Evolutionary conservation across 2,329 filamentous ascomycete genomes (phyloP).

Genomic region (Arthroderma uncinatum): DNA sequence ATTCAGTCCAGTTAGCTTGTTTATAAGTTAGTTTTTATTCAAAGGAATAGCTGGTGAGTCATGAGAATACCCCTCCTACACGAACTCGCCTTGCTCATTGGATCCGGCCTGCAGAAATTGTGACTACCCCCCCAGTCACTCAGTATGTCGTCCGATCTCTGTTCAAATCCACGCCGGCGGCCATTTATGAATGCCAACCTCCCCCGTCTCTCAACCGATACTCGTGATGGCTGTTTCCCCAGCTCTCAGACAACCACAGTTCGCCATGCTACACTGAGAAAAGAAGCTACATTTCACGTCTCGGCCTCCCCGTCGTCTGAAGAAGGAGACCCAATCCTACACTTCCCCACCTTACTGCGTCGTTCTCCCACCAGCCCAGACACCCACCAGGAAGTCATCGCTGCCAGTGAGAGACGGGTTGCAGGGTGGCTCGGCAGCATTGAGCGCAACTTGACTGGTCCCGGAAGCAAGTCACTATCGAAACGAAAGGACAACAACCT

Average conservation of each 20-base stretch:
- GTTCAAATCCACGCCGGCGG: slow-evolving; percentile 25
- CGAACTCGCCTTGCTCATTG: slow-evolving; percentile 6
- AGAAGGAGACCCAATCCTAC: slow-evolving; percentile 33
- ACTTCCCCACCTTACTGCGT: slow-evolving; percentile 43
- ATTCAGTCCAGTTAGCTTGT: background rate
- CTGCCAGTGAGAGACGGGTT: slow-evolving; percentile 57
- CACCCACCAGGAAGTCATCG: slow-evolving; percentile 57
- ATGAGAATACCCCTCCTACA: background rate
- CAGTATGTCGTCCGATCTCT: slow-evolving; percentile 23
- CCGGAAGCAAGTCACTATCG: slow-evolving; percentile 27
- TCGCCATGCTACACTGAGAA: slow-evolving; percentile 49
- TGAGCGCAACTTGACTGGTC: slow-evolving; percentile 48
- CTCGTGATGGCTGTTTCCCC: slow-evolving; percentile 13
- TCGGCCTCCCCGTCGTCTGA: slow-evolving; percentile 30
- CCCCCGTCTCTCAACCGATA: slow-evolving; percentile 21
- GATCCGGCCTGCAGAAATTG: slow-evolving; percentile 6
- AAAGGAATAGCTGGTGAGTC: background rate
- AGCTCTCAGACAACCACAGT: slow-evolving; percentile 16
- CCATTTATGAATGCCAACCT: slow-evolving; percentile 25
- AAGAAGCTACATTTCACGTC: slow-evolving; percentile 55
- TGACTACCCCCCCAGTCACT: slow-evolving; percentile 11
- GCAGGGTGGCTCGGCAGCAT: slow-evolving; percentile 55
- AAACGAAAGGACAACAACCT: slow-evolving; percentile 46
- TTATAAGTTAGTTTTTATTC: no score
- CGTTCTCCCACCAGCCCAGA: slow-evolving; percentile 51